These are phyloP conservation scores for Lithohypha guttulata DNA, from an alignment of 2,329 filamentous ascomycete genomes.

Conservation along the genomic window DNA sequence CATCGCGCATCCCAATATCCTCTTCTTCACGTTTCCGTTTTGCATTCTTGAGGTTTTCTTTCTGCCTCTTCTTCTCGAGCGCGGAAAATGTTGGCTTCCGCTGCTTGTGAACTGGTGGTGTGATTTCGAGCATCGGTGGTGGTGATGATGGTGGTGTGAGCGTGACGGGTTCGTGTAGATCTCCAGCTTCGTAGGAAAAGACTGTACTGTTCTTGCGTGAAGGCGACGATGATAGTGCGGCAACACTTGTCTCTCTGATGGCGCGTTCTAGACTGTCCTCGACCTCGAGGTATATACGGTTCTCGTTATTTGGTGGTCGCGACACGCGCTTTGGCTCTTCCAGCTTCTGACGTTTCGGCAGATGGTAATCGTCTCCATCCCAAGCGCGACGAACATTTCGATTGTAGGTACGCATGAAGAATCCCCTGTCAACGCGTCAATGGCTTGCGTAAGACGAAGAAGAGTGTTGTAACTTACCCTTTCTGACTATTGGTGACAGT, in stretches of 20 bases:
- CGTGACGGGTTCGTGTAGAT: neutral
- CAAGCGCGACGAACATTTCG: constrained; percentile 38
- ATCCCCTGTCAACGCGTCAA: constrained; percentile 29
- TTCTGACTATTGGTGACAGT: constrained; percentile 42
- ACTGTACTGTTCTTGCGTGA: constrained; percentile 37
- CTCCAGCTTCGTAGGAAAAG: constrained; percentile 19
- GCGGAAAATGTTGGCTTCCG: constrained; percentile 43
- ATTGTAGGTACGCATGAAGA: constrained; percentile 40
- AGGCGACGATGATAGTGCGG: constrained; percentile 34
- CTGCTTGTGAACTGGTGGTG: constrained; percentile 32
- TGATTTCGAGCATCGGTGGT: constrained; percentile 32
- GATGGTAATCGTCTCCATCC: constrained; percentile 34
- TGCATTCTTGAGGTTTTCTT: constrained; percentile 15
- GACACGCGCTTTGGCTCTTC: constrained; percentile 22
- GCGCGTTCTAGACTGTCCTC: constrained; percentile 38
- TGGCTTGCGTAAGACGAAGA: constrained; percentile 11
- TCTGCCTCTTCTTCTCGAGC: constrained; percentile 25
- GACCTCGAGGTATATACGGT: constrained; percentile 25
- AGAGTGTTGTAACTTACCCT: constrained; percentile 27
- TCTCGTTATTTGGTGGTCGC: constrained; percentile 10
- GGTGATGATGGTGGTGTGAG: constrained; percentile 44
- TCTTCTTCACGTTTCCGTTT: constrained; percentile 33
- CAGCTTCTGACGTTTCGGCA: constrained; percentile 37
- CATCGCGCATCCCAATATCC: constrained; percentile 21
- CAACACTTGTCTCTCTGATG: constrained; percentile 37